A percentile compares a stretch with the other conserved stretches of the same genome.
Evolutionary conservation across 192 early-diverging fungal genomes (phyloP).

Genomic region (Entomortierella chlamydospora): DNA sequence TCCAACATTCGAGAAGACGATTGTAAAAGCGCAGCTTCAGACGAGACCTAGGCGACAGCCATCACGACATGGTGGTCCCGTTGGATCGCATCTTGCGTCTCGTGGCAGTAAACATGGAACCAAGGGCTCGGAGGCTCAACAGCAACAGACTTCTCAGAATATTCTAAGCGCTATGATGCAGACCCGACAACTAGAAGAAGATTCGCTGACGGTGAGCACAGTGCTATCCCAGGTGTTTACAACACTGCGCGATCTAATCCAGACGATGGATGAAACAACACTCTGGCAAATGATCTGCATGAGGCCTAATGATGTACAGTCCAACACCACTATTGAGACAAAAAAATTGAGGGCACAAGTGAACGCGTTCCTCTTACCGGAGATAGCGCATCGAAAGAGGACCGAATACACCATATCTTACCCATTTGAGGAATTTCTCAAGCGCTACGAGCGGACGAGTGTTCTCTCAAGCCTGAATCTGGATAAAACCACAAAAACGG

Average conservation of each 20-base stretch:
- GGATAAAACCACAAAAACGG: slow-evolving; percentile 30
- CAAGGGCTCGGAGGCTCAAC: slow-evolving; percentile 21
- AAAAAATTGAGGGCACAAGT: slow-evolving; percentile 78
- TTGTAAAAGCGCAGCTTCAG: slow-evolving; percentile 81
- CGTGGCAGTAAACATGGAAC: slow-evolving; percentile 57
- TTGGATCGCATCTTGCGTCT: slow-evolving; percentile 45
- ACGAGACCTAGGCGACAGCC: slow-evolving; percentile 80
- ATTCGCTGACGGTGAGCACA: slow-evolving; percentile 57
- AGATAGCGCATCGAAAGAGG: slow-evolving; percentile 73
- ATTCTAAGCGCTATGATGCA: slow-evolving; percentile 27
- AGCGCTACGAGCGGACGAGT: slow-evolving; percentile 74
- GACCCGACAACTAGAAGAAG: slow-evolving; percentile 44
- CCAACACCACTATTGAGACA: slow-evolving; percentile 64
- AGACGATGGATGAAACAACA: slow-evolving; percentile 80
- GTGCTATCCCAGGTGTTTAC: slow-evolving; percentile 68
- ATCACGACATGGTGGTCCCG: slow-evolving; percentile 43
- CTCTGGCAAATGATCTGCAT: slow-evolving; percentile 90
- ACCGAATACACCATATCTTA: slow-evolving; percentile 79
- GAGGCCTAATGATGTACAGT: slow-evolving; percentile 70
- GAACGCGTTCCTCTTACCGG: slow-evolving; percentile 72
- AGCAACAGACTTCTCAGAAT: slow-evolving; percentile 4
- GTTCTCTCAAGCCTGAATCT: slow-evolving; percentile 10
- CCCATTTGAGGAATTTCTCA: slow-evolving; percentile 77
- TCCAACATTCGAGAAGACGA: slow-evolving; percentile 75
- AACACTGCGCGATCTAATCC: slow-evolving; percentile 83